Conservation (phyloP, 164 flowering plant species). For the Nymphaea thermarum region DNA sequence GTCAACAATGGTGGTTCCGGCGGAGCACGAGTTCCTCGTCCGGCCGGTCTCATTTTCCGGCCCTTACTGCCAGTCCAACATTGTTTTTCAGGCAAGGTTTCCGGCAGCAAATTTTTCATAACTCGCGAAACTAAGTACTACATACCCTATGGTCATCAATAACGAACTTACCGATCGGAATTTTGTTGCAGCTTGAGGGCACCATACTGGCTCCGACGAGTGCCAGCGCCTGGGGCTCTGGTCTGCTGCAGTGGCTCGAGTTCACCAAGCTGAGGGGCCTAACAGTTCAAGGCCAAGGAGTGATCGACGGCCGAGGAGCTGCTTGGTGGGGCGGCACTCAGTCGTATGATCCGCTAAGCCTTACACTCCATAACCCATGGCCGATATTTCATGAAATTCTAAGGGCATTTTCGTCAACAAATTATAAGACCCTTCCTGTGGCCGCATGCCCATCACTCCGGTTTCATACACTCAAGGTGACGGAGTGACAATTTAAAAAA, state of each 20-base stretch:
- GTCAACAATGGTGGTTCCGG: slow-evolving; percentile 59
- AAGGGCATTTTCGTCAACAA: no score
- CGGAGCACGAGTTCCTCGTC: slow-evolving; percentile 47
- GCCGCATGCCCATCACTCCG: no score
- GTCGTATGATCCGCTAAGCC: slow-evolving; percentile 25
- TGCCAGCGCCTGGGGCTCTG: slow-evolving; percentile 55
- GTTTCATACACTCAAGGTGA: no score
- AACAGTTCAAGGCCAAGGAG: slow-evolving; percentile 61
- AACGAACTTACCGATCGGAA: not conserved
- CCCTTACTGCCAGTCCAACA: slow-evolving; percentile 36
- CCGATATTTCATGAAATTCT: no score
- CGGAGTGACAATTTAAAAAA: no score
- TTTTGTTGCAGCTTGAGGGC: slow-evolving; percentile 57
- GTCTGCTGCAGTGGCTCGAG: slow-evolving; percentile 61
- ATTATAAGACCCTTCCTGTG: no score
- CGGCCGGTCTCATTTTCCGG: slow-evolving; percentile 66
- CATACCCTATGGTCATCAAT: not conserved
- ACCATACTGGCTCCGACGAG: slow-evolving; percentile 72
- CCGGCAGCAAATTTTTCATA: not conserved
- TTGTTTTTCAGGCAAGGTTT: slow-evolving; percentile 52
- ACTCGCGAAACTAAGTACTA: not conserved
- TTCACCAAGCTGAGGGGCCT: slow-evolving; percentile 81
- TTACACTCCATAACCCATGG: not conserved
- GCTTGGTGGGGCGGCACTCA: slow-evolving; percentile 78
- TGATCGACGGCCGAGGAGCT: slow-evolving; percentile 78